phyloP scores from a whole-genome alignment of 805 yeast genomes.

The Cyberlindnera amylophila region DNA sequence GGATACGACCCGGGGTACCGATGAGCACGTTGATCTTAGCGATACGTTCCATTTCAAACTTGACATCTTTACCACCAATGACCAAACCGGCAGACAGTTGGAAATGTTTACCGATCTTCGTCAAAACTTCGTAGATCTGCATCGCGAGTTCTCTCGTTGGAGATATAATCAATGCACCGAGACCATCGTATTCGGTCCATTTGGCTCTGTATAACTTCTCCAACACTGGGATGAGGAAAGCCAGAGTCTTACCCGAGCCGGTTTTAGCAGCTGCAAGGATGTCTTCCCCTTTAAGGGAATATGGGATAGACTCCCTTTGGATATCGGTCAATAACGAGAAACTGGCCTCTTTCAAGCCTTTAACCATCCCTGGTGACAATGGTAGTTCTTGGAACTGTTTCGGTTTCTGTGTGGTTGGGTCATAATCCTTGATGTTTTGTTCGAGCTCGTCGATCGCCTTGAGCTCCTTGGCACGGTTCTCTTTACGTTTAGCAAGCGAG shows the following conservation, averaged over 20 bases:
- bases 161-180: conserved; percentile 72
- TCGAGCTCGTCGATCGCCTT: conserved; percentile 42
- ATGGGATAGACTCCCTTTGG: conserved; percentile 74
- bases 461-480: conserved; percentile 33
- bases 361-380: conserved; percentile 54
- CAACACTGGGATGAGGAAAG: conserved; percentile 79
- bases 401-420: conserved; percentile 35
- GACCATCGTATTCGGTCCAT: conserved; percentile 34
- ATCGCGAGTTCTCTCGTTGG: conserved; percentile 65
- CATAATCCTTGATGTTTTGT: conserved; percentile 50
- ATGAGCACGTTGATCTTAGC: conserved; percentile 70
- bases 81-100: conserved; percentile 63
- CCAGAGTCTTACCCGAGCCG: conserved; percentile 93
- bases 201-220: conserved; percentile 55
- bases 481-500: conserved; percentile 36
- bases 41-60: conserved; percentile 72
- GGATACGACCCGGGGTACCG: conserved; percentile 89
- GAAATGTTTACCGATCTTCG: conserved; percentile 52
- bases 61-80: conserved; percentile 58
- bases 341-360: conserved; percentile 76
- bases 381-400: conserved; percentile 77
- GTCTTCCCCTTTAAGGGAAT: conserved; percentile 77
- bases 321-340: conserved; percentile 81
- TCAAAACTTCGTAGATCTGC: conserved; percentile 69
- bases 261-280: conserved; percentile 96